phyloP scores from a whole-genome alignment of 108 stramenopile genomes.

The Nitzschia inconspicua region DNA sequence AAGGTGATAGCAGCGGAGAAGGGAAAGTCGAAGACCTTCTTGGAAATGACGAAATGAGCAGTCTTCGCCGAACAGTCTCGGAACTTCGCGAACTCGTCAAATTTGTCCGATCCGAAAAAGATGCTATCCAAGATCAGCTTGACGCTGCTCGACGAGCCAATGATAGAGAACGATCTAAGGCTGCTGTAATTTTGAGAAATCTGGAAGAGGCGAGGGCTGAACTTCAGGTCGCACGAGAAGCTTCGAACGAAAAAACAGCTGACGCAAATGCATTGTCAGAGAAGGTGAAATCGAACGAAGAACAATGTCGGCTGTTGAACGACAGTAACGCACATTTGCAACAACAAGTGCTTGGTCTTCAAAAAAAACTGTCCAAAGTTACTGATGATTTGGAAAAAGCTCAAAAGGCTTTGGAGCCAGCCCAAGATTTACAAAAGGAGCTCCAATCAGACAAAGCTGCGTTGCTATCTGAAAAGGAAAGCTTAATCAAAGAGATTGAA shows the following conservation, averaged over 20 bases:
- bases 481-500: conserved; percentile 71
- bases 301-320: conserved; percentile 63
- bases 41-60: conserved; percentile 16
- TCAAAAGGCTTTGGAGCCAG: conserved; percentile 46
- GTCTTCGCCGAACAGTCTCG: conserved; percentile 43
- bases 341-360: conserved; percentile 51
- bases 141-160: conserved; percentile 64
- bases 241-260: conserved; percentile 1
- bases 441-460: conserved; percentile 64
- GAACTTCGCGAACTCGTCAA: conserved; percentile 78
- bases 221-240: conserved; percentile 48
- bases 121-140: conserved; percentile 69
- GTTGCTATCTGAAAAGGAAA: conserved; percentile 74
- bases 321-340: conserved; percentile 81
- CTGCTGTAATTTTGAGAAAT: conserved; percentile 64
- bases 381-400: conserved; percentile 36
- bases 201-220: conserved; percentile 81
- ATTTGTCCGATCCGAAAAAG: conserved; percentile 78
- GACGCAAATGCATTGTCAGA: conserved; percentile 7
- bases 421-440: conserved; percentile 32
- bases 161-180: conserved; percentile 73
- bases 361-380: conserved; percentile 27
- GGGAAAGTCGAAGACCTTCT: conserved; percentile 4
- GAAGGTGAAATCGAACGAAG: conserved; percentile 54
- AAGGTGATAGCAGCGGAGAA: conserved; percentile 9